Base-by-base conservation (phyloP, 805 yeast genomes). In the Saccharomycopsis olivae region DNA sequence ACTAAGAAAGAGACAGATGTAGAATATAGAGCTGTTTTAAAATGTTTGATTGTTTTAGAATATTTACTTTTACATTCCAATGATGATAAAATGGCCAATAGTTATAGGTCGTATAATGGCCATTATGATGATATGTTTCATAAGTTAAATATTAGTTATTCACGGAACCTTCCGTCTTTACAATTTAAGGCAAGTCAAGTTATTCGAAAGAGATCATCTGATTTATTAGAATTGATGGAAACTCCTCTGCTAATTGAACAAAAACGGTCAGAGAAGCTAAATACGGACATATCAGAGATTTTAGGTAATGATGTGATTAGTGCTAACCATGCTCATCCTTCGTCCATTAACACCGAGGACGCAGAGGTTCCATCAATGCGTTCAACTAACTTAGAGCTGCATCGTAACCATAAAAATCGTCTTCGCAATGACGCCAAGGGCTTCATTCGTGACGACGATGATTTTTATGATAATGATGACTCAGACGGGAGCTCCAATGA, bases 281-380 rank as follows among this genome's bases (percentile, higher is more conserved):
- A 32, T 14, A 24, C 13, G 9, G 47, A 44, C 17, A 31, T 41
- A 13, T 18, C 42, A 6, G 20, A 20, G 10, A 14, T 41, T 4
- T 33, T 41, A 28, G 23, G 29, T 23, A 31, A 41, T 33, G 47
- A 41, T 29, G 14, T 41, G 23, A 36, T 25, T 11, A 17, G 11
- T 8, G 48, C 47, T 11, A 44, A 41, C 36, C 45, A 41, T 23
- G 36, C 39, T 9, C 47, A 43, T 29, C 44, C 47, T 5, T 29
- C 36, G 8, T 18, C 36, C 9, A 41, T 41, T 11, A 11, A 15
- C 29, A 36, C 39, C 18, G 29, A 30, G n/a, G 31, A 28, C 14
- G 6, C 25, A 23, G 31, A 28, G 14, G 15, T 28, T 5, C 31
- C 31, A 28, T 5, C 31, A 28, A 5, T 11, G 11, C 27, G 11